These are phyloP conservation scores for Zea luxurians DNA, from an alignment of 176 grass and related monocot genomes.

Conservation along the genomic window DNA sequence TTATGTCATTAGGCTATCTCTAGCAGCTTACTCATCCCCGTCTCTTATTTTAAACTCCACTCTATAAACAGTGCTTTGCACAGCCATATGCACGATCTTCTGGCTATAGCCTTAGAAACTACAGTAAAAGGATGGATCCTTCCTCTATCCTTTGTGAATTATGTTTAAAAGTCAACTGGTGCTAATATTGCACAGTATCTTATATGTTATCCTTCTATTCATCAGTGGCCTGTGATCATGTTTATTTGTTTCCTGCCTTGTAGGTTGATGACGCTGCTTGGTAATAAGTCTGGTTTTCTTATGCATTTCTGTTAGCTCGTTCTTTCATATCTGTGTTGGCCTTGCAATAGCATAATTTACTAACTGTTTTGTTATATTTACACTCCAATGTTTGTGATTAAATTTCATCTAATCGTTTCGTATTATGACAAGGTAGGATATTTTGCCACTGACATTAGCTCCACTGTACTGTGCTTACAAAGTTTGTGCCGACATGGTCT, in stretches of 20 bases:
- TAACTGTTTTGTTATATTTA: neutral
- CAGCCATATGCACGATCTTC: too few species aligned
- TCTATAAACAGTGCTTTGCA: too few species aligned
- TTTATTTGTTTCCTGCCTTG: neutral
- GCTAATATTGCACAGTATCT: neutral
- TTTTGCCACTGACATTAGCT: neutral
- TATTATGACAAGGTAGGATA: neutral
- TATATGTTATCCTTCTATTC: constrained; percentile 10
- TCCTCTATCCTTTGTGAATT: neutral
- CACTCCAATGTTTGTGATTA: neutral
- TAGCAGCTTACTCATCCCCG: too few species aligned
- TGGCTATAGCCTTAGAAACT: neutral
- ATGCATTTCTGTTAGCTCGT: neutral
- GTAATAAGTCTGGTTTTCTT: constrained; percentile 10
- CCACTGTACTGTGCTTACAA: neutral
- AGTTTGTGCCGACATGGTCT: neutral
- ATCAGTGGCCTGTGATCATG: constrained; percentile 9
- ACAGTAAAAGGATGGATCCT: neutral
- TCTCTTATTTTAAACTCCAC: too few species aligned
- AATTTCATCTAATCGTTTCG: neutral
- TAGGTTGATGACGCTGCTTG: constrained; percentile 26
- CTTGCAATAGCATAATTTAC: constrained; percentile 12
- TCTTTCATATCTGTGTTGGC: neutral
- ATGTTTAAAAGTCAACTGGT: neutral
- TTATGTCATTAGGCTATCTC: neutral